Percentiles rank a stretch among this genome's conserved stretches.
Evolutionary conservation across 495 filamentous ascomycete genomes (phyloP).

Genomic region (Penicillium atrosanguineum): DNA sequence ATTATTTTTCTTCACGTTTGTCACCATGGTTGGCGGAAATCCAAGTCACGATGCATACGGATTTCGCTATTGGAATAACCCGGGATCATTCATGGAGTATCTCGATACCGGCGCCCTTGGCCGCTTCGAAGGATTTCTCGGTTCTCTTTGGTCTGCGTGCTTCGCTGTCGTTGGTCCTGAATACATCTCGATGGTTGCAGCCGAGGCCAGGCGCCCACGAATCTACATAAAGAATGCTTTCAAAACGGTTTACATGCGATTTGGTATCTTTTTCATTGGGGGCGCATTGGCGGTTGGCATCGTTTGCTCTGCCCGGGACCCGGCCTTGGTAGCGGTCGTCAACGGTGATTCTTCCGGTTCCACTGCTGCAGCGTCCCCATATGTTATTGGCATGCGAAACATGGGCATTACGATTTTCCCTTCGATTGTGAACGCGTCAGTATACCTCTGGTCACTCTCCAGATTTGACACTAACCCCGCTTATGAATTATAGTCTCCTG

Average conservation of each 20-base stretch:
- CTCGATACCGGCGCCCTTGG: conserved; percentile 62
- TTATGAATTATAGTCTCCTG: conserved; percentile 39
- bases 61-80: conserved; percentile 57
- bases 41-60: conserved; percentile 68
- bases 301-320: conserved; percentile 57
- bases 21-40: conserved; percentile 71
- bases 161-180: conserved; percentile 59
- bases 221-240: conserved; percentile 55
- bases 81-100: conserved; percentile 43
- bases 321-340: conserved; percentile 46
- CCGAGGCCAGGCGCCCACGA: conserved; percentile 72
- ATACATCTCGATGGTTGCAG: conserved; percentile 78
- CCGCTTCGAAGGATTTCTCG: conserved; percentile 68
- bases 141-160: conserved; percentile 55
- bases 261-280: conserved; percentile 73
- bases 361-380: conserved; percentile 65
- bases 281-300: conserved; percentile 68
- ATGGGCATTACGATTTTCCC: conserved; percentile 52
- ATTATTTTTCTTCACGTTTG: conserved; percentile 40
- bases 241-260: conserved; percentile 71
- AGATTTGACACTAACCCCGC: not conserved
- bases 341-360: conserved; percentile 29
- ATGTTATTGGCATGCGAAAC: conserved; percentile 80
- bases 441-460: not conserved
- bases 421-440: conserved; percentile 27